Evolutionary conservation across 805 yeast genomes (phyloP), one percentile per base, ranked within the genome.

Genomic region (Barnettozyma siamensis): DNA sequence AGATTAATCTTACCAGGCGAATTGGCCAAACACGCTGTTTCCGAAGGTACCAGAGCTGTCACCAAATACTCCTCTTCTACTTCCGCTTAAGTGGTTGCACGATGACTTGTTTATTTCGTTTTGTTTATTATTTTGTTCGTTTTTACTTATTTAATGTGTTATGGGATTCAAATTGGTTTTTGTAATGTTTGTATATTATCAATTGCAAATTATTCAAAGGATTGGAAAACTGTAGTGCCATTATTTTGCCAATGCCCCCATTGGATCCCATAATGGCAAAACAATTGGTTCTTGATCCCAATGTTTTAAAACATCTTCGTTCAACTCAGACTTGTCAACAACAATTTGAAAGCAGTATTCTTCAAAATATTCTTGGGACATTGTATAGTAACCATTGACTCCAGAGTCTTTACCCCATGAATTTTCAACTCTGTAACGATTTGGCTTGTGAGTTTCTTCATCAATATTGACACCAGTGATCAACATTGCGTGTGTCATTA

Each of bases 41-140:
- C 96, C 63, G 98, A 91, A 75, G 97, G 97, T 79, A 88, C 96
- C 60, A 87, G 96, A 81, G 95, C 97, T 69, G 96, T 88, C 63
- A 87, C 96, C 72, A 88, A 88, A 78, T 88, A 87, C 80, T 84
- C 96, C 63, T 83, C 96, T 63, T 60, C 66, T 31, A 63, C 72
- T 40, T 63, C 69, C 51, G 72, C 72, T 59, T 67, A 62, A 59
- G 44, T 37, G 29, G 32, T 17, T 40, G 28, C 18, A 12, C 26
- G 8, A 4, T 24, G 21, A 24, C 26, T 31, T 30, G 23, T 41
- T 41, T 38, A 41, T 33, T 41, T 41, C 44, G 38, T 32, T 28
- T 9, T 36, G 41, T 37, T 37, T 41, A 41, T 33, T 41, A 37
- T 37, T 44, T 42, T 32, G 42, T 35, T 39, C 30, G 41, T 38